phyloP scores from a whole-genome alignment of 2,329 filamentous ascomycete genomes.

The Didymella lethalis region DNA sequence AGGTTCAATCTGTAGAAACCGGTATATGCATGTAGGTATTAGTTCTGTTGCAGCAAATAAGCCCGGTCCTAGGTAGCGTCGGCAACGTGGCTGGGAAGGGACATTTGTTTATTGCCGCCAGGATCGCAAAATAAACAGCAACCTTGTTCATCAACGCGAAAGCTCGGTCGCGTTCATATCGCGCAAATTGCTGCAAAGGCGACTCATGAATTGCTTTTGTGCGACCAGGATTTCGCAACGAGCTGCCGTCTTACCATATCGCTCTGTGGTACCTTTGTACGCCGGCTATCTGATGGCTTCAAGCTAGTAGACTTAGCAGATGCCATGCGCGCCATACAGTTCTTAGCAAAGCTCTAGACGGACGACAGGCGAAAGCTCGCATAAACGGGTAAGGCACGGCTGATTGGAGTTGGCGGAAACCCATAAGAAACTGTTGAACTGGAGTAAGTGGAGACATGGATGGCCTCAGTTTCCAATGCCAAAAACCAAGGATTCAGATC shows the following conservation, averaged over 20 bases:
- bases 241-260: slow-evolving; percentile 8
- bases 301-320: slow-evolving; percentile 15
- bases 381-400: slow-evolving; percentile 9
- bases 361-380: slow-evolving; percentile 5
- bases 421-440: slow-evolving; percentile 17
- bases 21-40: slow-evolving; percentile 21
- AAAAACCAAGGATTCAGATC: neutral
- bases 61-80: slow-evolving; percentile 18
- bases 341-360: slow-evolving; percentile 4
- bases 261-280: slow-evolving; percentile 18
- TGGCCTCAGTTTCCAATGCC: slow-evolving; percentile 10
- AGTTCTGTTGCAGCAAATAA: slow-evolving; percentile 9
- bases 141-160: slow-evolving; percentile 14
- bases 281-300: slow-evolving; percentile 15
- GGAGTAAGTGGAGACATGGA: slow-evolving; percentile 14
- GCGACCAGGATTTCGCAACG: slow-evolving; percentile 2
- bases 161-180: slow-evolving; percentile 6
- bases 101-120: slow-evolving; percentile 23
- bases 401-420: slow-evolving; percentile 8
- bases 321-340: slow-evolving; percentile 8
- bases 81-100: slow-evolving; percentile 18
- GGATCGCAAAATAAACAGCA: slow-evolving; percentile 22
- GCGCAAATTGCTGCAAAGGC: slow-evolving; percentile 15
- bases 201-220: slow-evolving; percentile 12
- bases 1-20: slow-evolving; percentile 12